Percentiles rank a stretch among this genome's conserved stretches.
Conservation (phyloP, 2,329 filamentous ascomycete species). For the Xylariaceae sp. region DNA sequence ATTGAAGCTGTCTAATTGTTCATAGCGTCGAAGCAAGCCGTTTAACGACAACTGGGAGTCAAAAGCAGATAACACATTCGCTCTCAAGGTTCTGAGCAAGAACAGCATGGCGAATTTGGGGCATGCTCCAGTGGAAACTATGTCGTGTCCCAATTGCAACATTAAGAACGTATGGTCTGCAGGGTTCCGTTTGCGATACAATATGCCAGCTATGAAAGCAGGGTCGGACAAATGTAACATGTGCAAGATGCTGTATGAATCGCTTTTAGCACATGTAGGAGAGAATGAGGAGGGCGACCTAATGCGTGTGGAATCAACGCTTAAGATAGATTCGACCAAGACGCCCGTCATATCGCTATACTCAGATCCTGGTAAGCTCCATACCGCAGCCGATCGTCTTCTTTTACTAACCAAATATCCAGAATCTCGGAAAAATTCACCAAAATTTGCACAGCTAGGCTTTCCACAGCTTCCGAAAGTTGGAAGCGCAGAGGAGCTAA, state of each 20-base stretch:
- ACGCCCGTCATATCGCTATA: conserved; percentile 10
- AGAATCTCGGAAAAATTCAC: background rate
- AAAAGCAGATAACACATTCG: conserved; percentile 8
- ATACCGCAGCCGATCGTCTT: background rate
- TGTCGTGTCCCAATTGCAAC: conserved; percentile 3
- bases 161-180: background rate
- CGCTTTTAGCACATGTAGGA: background rate
- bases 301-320: background rate
- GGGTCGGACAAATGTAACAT: background rate
- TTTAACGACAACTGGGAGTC: conserved; percentile 12
- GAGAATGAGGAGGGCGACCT: background rate
- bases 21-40: background rate
- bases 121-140: background rate
- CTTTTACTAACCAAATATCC: background rate
- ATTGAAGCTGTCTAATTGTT: background rate
- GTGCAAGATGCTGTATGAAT: background rate
- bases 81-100: background rate
- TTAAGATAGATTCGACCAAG: background rate
- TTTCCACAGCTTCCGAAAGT: conserved; percentile 9
- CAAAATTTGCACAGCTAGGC: conserved; percentile 4
- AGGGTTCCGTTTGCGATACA: background rate
- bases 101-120: background rate
- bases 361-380: conserved; percentile 4
- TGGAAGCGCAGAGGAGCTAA: conserved; percentile 6
- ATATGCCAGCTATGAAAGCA: background rate